phyloP scores from a whole-genome alignment of 2,329 filamentous ascomycete genomes.

The Colletotrichum lindemuthianum region DNA sequence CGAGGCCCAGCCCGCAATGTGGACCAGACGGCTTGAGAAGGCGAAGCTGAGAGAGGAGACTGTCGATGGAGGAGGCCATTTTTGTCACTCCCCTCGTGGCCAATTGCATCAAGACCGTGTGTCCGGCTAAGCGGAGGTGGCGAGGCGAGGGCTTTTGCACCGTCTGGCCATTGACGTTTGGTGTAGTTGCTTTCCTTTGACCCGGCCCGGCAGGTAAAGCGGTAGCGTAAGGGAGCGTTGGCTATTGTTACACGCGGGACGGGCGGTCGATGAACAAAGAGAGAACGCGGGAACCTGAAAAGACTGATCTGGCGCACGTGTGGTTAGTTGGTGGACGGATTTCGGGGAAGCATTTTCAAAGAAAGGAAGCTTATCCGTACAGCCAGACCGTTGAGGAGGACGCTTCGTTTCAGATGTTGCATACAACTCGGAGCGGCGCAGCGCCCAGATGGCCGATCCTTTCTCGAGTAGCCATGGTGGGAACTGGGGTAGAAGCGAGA shows the following conservation, averaged over 20 bases:
- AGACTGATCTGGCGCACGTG: not conserved
- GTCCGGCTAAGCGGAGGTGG: slow-evolving; percentile 2
- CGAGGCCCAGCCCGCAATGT: too few species aligned
- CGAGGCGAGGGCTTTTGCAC: slow-evolving; percentile 1
- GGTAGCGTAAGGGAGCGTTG: slow-evolving; percentile 1
- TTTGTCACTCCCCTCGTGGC: not conserved
- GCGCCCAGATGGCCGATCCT: slow-evolving; percentile 18
- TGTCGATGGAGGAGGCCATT: not conserved
- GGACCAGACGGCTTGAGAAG: slow-evolving; percentile 7
- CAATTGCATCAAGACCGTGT: slow-evolving; percentile 1
- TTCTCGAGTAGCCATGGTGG: slow-evolving; percentile 10
- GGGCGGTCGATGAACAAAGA: slow-evolving; percentile 17
- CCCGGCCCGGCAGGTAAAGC: slow-evolving; percentile 9
- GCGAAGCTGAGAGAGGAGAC: too few species aligned
- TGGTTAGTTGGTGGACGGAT: not conserved
- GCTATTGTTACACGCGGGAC: slow-evolving; percentile 14
- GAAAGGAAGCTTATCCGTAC: slow-evolving; percentile 10
- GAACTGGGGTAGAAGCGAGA: slow-evolving; percentile 3
- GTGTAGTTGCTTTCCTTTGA: not conserved
- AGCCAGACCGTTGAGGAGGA: slow-evolving; percentile 22
- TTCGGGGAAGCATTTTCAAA: slow-evolving; percentile 17
- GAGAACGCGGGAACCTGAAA: slow-evolving; percentile 15
- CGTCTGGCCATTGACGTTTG: not conserved
- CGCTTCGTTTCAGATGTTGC: slow-evolving; percentile 21
- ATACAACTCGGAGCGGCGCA: slow-evolving; percentile 19